Base-by-base conservation (phyloP, 2,329 filamentous ascomycete genomes). In the Cladorrhinum sp. region DNA sequence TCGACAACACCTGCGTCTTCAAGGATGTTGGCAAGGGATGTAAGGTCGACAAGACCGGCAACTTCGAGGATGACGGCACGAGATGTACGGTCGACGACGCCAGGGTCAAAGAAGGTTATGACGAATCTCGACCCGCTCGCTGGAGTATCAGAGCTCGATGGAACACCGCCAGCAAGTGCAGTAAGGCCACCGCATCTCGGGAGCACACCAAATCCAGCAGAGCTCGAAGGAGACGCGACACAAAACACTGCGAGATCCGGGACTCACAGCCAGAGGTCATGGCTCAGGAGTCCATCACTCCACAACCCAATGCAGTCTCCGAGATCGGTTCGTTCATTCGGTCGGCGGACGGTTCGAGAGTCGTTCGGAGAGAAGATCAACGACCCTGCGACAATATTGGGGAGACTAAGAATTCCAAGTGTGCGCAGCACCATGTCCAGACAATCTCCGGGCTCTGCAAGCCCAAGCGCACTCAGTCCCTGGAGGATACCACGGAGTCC, bases 331-430 rank as follows among this genome's bases (percentile, higher is more conserved):
- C 55, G 24, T 16, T 63, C 61, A 3, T 55, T 36, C 2, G 20
- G 55, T 13, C 60, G 60, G 9, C 61, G 53, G 12, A 67, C 62
- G 0, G 32, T 66, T 13, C 55, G 66, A 12, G 66, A 68, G 48
- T 67, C 65, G 27, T 67, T 68, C 41, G 66, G 65, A 27, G 65
- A 67, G 36, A 68, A 66, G 50, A 24, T 63, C 49, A 67, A 68
- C 18, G 66, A 67, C 22, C 66, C 66, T 0, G 66, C 64, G 3
- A 51, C 62, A 10, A 61, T 57, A 2, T 29, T 66, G 23, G 20
- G 58, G 5, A 50, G 62, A 25, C 24, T 65, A 8, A 60, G 29
- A 12, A 64, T 65, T 49, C 64, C 59, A 2, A 62, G 20, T 6
- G 13, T 55, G 16, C 50, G 59, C 2, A 49, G 60, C 18, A 45